A percentile compares a stretch with the other conserved stretches of the same genome.
These are phyloP conservation scores for Rheum nobile DNA, from an alignment of 148 eudicot genomes.

Conservation along the genomic window DNA sequence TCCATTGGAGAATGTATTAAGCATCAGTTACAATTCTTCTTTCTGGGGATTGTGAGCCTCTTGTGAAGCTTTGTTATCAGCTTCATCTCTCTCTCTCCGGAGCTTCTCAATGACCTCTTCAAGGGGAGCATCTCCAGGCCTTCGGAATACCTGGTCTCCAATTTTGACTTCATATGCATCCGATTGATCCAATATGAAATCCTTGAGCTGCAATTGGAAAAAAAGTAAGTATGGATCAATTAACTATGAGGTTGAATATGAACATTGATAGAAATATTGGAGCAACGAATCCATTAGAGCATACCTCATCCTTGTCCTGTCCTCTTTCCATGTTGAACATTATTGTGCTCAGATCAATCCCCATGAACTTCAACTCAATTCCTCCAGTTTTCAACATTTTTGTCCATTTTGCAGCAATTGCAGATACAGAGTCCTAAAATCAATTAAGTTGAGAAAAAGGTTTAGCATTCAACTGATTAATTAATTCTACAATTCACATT, in stretches of 20 bases:
- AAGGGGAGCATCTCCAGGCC: slow-evolving; percentile 87
- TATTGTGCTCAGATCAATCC: slow-evolving; percentile 62
- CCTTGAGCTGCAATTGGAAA: slow-evolving; percentile 44
- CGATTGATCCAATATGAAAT: slow-evolving; percentile 57
- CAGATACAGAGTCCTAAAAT: slow-evolving; percentile 59
- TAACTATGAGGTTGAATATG: background rate
- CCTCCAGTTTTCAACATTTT: slow-evolving; percentile 72
- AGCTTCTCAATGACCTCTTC: slow-evolving; percentile 60
- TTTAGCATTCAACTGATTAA: background rate
- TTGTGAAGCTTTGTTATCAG: background rate
- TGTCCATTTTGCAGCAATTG: slow-evolving; percentile 71
- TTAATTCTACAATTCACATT: background rate
- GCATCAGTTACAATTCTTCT: slow-evolving; percentile 32
- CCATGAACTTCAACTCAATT: slow-evolving; percentile 58
- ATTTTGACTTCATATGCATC: slow-evolving; percentile 92
- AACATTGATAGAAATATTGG: background rate
- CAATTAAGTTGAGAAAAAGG: slow-evolving; percentile 1
- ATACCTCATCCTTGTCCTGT: slow-evolving; percentile 70
- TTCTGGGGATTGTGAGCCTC: slow-evolving; percentile 19
- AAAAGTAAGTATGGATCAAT: background rate
- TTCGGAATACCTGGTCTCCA: slow-evolving; percentile 57
- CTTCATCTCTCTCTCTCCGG: slow-evolving; percentile 18
- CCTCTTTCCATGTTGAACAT: slow-evolving; percentile 87
- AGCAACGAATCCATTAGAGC: background rate
- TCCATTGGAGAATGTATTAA: background rate